These are phyloP conservation scores for Kluyveromyces marxianus DNA, from an alignment of 1,139 yeast genomes.

Conservation along the genomic window DNA sequence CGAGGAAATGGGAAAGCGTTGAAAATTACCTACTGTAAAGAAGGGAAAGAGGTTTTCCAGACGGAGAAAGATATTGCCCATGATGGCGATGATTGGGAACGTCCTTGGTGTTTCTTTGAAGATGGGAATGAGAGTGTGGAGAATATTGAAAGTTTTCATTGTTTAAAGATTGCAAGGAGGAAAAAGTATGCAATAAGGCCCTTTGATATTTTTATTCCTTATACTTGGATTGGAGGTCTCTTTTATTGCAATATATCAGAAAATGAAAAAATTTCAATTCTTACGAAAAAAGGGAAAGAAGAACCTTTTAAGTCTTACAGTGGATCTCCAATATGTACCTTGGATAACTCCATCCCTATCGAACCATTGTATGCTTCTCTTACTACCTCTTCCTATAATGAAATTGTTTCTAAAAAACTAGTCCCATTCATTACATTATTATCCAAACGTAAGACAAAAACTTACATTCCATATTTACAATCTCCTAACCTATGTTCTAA, in stretches of 20 bases:
- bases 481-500: background rate
- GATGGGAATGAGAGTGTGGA: constrained; percentile 14
- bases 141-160: constrained; percentile 30
- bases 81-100: constrained; percentile 44
- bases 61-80: constrained; percentile 34
- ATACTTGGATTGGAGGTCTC: constrained; percentile 59
- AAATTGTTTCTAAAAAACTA: constrained; percentile 21
- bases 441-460: constrained; percentile 28
- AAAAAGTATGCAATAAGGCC: constrained; percentile 49
- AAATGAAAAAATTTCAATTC: constrained; percentile 18
- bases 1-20: constrained; percentile 42
- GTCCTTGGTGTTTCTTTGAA: constrained; percentile 44
- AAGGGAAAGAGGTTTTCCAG: constrained; percentile 46
- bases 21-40: constrained; percentile 46
- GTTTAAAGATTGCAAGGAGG: constrained; percentile 58
- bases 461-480: constrained; percentile 40
- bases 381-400: constrained; percentile 42
- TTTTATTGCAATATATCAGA: constrained; percentile 44
- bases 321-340: constrained; percentile 29
- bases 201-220: constrained; percentile 47
- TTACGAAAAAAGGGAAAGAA: constrained; percentile 9
- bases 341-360: constrained; percentile 38
- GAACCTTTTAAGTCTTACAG: constrained; percentile 17
- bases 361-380: constrained; percentile 57
- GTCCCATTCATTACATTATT: constrained; percentile 7